Percentiles rank a stretch among this genome's conserved stretches.
These are phyloP conservation scores for Claviceps sp. DNA, from an alignment of 2,329 filamentous ascomycete species.

Conservation along the genomic window DNA sequence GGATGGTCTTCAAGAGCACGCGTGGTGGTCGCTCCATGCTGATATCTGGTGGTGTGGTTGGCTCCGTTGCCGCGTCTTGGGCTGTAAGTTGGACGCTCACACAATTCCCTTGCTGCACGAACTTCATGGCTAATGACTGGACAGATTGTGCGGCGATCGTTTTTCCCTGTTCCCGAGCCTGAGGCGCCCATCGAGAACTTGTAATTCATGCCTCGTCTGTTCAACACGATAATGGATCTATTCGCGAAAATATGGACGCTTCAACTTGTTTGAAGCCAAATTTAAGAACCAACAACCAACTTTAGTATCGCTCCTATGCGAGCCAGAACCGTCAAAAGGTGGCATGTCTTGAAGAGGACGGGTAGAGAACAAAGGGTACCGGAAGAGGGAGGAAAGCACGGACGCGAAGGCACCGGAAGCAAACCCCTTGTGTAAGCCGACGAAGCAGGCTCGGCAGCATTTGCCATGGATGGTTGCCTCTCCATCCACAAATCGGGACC, in stretches of 20 bases:
- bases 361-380: constrained; percentile 7
- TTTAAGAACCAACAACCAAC: background rate
- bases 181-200: constrained; percentile 14
- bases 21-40: constrained; percentile 82
- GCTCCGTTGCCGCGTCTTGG: constrained; percentile 73
- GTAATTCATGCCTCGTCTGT: constrained; percentile 21
- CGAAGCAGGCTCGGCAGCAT: constrained; percentile 12
- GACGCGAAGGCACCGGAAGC: background rate
- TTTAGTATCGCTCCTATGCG: constrained; percentile 2
- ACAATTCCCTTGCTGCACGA: background rate
- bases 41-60: constrained; percentile 86
- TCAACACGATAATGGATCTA: background rate
- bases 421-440: constrained; percentile 18
- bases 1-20: constrained; percentile 94
- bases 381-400: background rate
- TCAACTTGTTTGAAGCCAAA: background rate
- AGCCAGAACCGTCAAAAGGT: constrained; percentile 4
- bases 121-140: background rate
- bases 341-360: background rate
- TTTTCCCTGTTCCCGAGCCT: constrained; percentile 27
- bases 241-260: background rate
- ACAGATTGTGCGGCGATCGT: constrained; percentile 27
- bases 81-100: constrained; percentile 51
- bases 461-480: constrained; percentile 28
- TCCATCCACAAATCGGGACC: constrained; percentile 29